Evolutionary conservation across 176 grass and related monocot genomes (phyloP).

Genomic region (Paspalum notatum): DNA sequence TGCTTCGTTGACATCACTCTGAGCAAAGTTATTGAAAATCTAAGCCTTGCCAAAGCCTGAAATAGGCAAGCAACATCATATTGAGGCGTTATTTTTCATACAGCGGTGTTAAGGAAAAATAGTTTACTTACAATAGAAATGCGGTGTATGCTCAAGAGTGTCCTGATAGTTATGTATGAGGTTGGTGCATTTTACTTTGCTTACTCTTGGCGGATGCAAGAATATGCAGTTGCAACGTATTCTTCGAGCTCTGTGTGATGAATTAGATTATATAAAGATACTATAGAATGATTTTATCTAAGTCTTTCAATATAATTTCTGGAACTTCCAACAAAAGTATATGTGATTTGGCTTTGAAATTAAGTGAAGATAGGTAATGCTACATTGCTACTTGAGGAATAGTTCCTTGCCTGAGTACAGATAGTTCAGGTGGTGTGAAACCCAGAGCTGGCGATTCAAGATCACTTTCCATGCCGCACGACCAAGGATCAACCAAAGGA

Average conservation of each 20-base stretch:
- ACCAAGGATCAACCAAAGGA: conserved; percentile 97
- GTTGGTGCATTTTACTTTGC: conserved; percentile 97
- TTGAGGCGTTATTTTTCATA: not conserved
- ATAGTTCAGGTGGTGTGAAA: conserved; percentile 88
- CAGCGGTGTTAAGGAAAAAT: not conserved
- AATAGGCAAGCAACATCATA: not conserved
- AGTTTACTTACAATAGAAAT: conserved; percentile 89
- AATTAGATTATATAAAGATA: not conserved
- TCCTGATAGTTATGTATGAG: conserved; percentile 95
- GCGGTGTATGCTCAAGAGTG: conserved; percentile 93
- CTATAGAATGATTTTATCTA: not conserved
- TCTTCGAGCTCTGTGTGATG: conserved; percentile 88
- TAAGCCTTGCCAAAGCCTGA: conserved; percentile 94
- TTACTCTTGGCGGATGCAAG: conserved; percentile 97
- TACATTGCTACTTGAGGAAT: not conserved
- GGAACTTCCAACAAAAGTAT: conserved; percentile 16
- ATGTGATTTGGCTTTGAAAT: not conserved
- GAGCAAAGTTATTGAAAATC: conserved; percentile 86
- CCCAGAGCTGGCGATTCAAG: conserved; percentile 95
- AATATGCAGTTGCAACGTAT: conserved; percentile 96
- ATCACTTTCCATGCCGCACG: conserved; percentile 96
- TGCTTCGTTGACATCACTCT: conserved; percentile 93
- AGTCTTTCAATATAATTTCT: not conserved
- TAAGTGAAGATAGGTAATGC: not conserved
- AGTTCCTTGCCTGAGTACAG: conserved; percentile 81